A percentile compares a stretch with the other conserved stretches of the same genome.
These are phyloP conservation scores for Adansonia rubrostipa DNA, from an alignment of 441 rosid genomes.

Conservation along the genomic window DNA sequence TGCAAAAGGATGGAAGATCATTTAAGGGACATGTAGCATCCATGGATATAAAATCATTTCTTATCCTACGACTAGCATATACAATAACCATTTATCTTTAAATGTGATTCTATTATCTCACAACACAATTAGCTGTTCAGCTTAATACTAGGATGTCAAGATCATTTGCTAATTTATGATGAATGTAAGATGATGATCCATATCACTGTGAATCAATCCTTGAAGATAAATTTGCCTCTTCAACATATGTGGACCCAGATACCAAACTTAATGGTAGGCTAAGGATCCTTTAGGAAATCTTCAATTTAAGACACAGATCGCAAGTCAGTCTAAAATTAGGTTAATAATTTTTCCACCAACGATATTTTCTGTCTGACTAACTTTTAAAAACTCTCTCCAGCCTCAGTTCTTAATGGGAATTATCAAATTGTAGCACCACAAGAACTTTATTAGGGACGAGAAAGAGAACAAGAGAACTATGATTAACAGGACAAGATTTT, in stretches of 20 bases:
- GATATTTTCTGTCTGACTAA: not conserved
- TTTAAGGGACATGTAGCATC: not conserved
- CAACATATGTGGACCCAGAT: not conserved
- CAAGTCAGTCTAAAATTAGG: slow-evolving; percentile 6
- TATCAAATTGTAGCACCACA: not conserved
- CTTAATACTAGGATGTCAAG: not conserved
- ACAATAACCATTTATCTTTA: not conserved
- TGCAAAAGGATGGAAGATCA: not conserved
- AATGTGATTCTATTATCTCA: slow-evolving; percentile 11
- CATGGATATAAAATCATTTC: not conserved
- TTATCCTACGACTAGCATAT: not conserved
- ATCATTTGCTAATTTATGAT: not conserved
- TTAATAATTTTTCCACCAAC: not conserved
- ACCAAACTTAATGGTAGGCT: not conserved
- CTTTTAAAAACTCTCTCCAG: not conserved
- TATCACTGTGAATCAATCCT: not conserved
- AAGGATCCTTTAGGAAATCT: not conserved
- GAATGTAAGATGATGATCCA: not conserved
- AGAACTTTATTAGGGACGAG: slow-evolving; percentile 6
- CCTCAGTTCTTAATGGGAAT: not conserved
- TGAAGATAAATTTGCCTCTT: slow-evolving; percentile 1
- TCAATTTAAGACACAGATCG: not conserved
- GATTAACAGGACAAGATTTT: not conserved
- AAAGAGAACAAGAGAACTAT: not conserved
- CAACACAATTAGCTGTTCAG: not conserved